Base-by-base conservation (phyloP, 257 asterid species). In the Parsonsia alboflavescens region DNA sequence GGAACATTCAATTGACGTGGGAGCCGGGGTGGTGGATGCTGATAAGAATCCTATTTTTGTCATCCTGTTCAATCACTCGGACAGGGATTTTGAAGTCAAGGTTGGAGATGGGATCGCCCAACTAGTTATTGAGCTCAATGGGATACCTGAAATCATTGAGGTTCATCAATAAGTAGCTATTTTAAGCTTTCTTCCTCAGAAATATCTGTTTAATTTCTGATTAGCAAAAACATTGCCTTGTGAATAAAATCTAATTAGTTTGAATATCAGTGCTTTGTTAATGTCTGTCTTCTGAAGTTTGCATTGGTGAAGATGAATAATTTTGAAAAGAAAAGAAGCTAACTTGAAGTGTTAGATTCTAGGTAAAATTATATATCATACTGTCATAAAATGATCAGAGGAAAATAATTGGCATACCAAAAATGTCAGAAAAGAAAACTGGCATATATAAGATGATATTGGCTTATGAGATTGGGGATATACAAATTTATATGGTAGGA, bases 41-140 rank as follows among this genome's bases (percentile, higher is more conserved):
- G 76, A 80, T 78, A 84, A 91, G 11, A 87, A 89, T 6, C 91
- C 89, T 0, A 83, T 86, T 45, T 88, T 89, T 7, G 93, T 86
- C 83, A 84, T 89, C 68, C 61, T 88, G 80, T 88, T 82, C 72
- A 85, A 86, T 73, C 81, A 85, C 72, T 88, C 89, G 0, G 88
- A 85, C 64, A 77, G 76, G 64, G 91, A 86, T 70, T 87, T 83
- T 36, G 85, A 84, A 74, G 88, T 85, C 65, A 87, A 87, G 66
- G 41, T 74, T 48, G 94, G 90, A 2, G 85, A 83, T 49, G 72
- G 82, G 58, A 81, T 85, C 10, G 86, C 91, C 5, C 82, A 85
- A 77, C 12, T 86, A 73, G 79, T 85, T 24, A 78, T 86, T 15
- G 85, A 85, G 78, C 78, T 67, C 67, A 86, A 80, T 53, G 64